phyloP scores from a whole-genome alignment of 2,329 filamentous ascomycete species.

The Elsinoe batatas region DNA sequence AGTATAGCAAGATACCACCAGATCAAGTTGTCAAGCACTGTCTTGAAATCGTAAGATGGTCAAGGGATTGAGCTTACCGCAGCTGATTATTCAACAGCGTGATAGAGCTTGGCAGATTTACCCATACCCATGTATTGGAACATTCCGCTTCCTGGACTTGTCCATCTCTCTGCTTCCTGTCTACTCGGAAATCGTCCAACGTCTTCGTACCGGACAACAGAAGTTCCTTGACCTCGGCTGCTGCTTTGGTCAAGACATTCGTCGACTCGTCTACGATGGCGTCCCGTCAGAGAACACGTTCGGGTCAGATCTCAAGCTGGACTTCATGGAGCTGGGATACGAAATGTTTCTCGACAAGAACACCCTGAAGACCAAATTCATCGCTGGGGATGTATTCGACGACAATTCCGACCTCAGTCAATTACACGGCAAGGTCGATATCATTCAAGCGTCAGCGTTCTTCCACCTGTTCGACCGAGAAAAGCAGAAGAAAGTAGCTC shows the following conservation, averaged over 20 bases:
- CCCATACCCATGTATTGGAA: conserved; percentile 19
- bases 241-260: conserved; percentile 32
- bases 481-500: conserved; percentile 29
- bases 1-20: conserved; percentile 30
- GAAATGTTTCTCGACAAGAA: conserved; percentile 31
- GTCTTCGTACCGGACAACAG: conserved; percentile 23
- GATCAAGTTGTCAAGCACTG: conserved; percentile 30
- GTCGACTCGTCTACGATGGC: conserved; percentile 31
- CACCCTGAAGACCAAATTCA: conserved; percentile 24
- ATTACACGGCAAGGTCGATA: conserved; percentile 32
- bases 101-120: conserved; percentile 19
- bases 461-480: conserved; percentile 37
- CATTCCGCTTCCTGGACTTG: conserved; percentile 19
- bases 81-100: conserved; percentile 14
- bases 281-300: conserved; percentile 24
- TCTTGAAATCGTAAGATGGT: conserved; percentile 23
- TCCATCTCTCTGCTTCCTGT: conserved; percentile 18
- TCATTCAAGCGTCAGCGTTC: conserved; percentile 34
- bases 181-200: conserved; percentile 22
- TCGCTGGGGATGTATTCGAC: conserved; percentile 29
- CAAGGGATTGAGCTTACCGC: not conserved
- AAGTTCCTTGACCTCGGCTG: conserved; percentile 33
- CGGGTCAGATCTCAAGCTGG: conserved; percentile 26
- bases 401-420: conserved; percentile 22
- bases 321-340: conserved; percentile 30